Conservation (phyloP, 148 eudicot genomes). For the Chenopodium quinoa region DNA sequence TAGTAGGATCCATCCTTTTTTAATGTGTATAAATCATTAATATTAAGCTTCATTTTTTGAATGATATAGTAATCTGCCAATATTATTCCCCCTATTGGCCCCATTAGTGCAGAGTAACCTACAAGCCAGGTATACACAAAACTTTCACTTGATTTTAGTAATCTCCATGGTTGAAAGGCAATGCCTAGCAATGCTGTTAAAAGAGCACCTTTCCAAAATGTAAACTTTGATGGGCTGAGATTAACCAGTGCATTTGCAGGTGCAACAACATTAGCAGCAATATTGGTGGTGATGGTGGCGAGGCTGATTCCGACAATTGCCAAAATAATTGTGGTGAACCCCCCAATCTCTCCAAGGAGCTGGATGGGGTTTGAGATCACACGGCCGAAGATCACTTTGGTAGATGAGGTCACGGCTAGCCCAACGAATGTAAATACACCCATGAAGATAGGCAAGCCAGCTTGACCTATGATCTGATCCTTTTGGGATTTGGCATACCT, state of each 20-base stretch:
- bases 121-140: constrained; percentile 97
- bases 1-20: constrained; percentile 59
- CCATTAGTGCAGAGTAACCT: constrained; percentile 85
- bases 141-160: constrained; percentile 84
- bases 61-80: constrained; percentile 82
- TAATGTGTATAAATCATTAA: constrained; percentile 59
- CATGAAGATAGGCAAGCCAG: constrained; percentile 84
- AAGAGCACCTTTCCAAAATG: constrained; percentile 72
- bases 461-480: constrained; percentile 81
- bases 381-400: constrained; percentile 67
- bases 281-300: constrained; percentile 87
- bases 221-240: constrained; percentile 79
- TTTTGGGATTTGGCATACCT: constrained; percentile 69
- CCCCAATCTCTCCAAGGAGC: constrained; percentile 77
- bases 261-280: constrained; percentile 94
- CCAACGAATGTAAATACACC: constrained; percentile 93
- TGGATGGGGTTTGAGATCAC: constrained; percentile 78
- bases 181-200: constrained; percentile 85
- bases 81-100: constrained; percentile 84
- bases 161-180: constrained; percentile 91
- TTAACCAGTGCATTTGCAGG: constrained; percentile 94
- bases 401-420: constrained; percentile 84
- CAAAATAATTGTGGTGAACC: constrained; percentile 50
- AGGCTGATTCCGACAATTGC: constrained; percentile 82
- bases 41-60: constrained; percentile 39